Evolutionary conservation across 2,329 filamentous ascomycete species (phyloP).

Genomic region (Ophiocordyceps australis): DNA sequence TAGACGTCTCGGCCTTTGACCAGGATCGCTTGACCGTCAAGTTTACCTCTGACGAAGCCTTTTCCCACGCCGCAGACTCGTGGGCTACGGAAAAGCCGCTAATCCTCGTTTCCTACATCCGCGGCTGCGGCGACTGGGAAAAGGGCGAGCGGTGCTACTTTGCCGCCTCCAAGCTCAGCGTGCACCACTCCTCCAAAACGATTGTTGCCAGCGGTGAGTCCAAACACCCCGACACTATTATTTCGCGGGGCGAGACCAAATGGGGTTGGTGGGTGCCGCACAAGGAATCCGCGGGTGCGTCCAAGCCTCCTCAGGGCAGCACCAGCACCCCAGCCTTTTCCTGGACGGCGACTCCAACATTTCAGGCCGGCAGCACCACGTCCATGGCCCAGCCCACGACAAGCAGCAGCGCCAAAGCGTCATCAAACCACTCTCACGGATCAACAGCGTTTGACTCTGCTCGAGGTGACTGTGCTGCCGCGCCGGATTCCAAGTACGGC

Average conservation of each 20-base stretch:
- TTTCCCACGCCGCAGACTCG: conserved; percentile 5
- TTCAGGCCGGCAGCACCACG: too few species aligned
- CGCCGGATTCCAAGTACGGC: conserved; percentile 7
- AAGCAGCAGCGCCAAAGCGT: background rate
- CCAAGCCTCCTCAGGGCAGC: too few species aligned
- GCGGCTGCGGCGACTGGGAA: conserved; percentile 9
- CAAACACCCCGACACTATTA: conserved; percentile 7
- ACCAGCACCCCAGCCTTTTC: too few species aligned
- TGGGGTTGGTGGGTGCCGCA: conserved; percentile 9
- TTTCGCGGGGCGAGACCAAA: conserved; percentile 6
- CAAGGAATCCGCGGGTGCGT: background rate
- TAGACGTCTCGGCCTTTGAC: conserved; percentile 3
- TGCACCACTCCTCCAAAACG: conserved; percentile 3
- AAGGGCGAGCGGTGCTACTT: conserved; percentile 12
- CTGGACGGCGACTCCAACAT: too few species aligned
- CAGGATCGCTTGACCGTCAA: conserved; percentile 2
- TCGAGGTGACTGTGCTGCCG: conserved; percentile 1
- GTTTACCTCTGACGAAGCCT: conserved; percentile 7
- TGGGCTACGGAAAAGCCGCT: conserved; percentile 7
- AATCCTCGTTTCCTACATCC: conserved; percentile 9
- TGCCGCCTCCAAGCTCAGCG: conserved; percentile 5
- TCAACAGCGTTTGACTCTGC: too few species aligned
- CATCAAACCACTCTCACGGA: background rate
- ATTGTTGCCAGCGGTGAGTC: conserved; percentile 6
- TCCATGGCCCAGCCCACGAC: too few species aligned